Conservation (phyloP, 768 basidiomycete genomes). For the Cyclocybe aegerita region DNA sequence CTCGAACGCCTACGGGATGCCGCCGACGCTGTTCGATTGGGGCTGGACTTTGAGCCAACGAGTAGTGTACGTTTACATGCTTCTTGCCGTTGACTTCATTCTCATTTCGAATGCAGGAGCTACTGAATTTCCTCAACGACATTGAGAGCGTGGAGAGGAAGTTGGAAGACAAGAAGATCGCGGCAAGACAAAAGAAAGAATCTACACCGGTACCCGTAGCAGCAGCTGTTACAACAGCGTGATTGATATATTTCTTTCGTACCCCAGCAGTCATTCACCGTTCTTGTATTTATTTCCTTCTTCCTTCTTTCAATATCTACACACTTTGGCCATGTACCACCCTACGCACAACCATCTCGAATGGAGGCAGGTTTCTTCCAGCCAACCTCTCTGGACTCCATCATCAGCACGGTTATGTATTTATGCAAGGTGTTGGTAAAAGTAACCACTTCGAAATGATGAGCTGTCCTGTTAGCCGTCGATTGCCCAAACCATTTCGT, state of each 20-base stretch:
- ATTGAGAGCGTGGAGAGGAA: conserved; percentile 30
- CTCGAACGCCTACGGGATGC: conserved; percentile 73
- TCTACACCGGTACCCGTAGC: conserved; percentile 1
- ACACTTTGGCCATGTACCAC: no score
- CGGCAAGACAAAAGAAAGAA: conserved; percentile 14
- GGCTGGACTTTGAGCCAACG: conserved; percentile 77
- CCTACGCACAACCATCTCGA: no score
- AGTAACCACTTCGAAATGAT: no score
- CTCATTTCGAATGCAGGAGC: conserved; percentile 20
- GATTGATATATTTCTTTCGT: neutral
- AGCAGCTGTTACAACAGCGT: neutral
- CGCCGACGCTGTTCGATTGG: conserved; percentile 76
- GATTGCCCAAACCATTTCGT: no score
- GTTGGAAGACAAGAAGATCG: conserved; percentile 20
- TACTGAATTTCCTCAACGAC: conserved; percentile 31
- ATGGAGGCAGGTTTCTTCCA: no score
- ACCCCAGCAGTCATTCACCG: neutral
- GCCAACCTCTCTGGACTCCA: no score
- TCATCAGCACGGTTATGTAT: no score
- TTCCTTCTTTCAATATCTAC: no score
- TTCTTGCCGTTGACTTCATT: conserved; percentile 1
- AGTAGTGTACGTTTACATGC: conserved; percentile 36
- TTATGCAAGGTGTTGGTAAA: no score
- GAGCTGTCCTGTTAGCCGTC: no score
- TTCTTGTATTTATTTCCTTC: no score